Percentiles rank a stretch among this genome's conserved stretches.
These are phyloP conservation scores for Xylaria curta DNA, from an alignment of 495 filamentous ascomycete genomes.

Conservation along the genomic window DNA sequence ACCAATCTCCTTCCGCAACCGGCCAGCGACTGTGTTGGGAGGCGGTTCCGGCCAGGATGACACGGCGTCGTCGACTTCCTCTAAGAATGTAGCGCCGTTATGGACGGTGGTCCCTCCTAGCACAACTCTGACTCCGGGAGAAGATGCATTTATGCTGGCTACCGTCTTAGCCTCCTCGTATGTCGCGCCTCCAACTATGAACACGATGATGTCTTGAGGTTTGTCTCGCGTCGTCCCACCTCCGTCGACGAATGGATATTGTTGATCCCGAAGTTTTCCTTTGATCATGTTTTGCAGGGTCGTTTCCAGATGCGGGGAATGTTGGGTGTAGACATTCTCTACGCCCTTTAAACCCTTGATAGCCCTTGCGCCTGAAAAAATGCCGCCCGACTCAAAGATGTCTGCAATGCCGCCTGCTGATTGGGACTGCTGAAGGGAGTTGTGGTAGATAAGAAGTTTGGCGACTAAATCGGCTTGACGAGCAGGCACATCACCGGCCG, in stretches of 20 bases:
- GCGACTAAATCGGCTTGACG: conserved; percentile 74
- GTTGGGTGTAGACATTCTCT: conserved; percentile 98
- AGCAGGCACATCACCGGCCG: conserved; percentile 74
- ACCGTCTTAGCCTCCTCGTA: conserved; percentile 97
- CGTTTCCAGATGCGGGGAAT: conserved; percentile 84
- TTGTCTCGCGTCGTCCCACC: conserved; percentile 85
- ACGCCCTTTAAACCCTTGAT: conserved; percentile 97
- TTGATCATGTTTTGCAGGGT: conserved; percentile 93
- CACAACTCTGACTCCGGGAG: conserved; percentile 86
- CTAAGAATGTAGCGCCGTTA: conserved; percentile 85
- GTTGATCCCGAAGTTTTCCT: conserved; percentile 79
- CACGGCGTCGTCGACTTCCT: conserved; percentile 83
- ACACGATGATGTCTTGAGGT: conserved; percentile 93
- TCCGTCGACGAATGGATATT: conserved; percentile 92
- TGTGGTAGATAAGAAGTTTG: conserved; percentile 81
- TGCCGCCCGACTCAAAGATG: conserved; percentile 87
- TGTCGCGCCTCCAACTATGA: conserved; percentile 90
- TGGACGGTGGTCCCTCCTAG: conserved; percentile 84
- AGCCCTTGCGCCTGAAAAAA: conserved; percentile 87
- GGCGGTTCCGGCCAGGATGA: conserved; percentile 78
- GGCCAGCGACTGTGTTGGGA: conserved; percentile 71
- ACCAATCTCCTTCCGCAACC: conserved; percentile 70
- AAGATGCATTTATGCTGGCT: conserved; percentile 87
- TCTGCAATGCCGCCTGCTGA: conserved; percentile 80
- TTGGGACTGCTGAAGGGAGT: conserved; percentile 76